A percentile compares a stretch with the other conserved stretches of the same genome.
These are phyloP conservation scores for Suhomyces wounanorum DNA, from an alignment of 1,139 yeast genomes.

Conservation along the genomic window DNA sequence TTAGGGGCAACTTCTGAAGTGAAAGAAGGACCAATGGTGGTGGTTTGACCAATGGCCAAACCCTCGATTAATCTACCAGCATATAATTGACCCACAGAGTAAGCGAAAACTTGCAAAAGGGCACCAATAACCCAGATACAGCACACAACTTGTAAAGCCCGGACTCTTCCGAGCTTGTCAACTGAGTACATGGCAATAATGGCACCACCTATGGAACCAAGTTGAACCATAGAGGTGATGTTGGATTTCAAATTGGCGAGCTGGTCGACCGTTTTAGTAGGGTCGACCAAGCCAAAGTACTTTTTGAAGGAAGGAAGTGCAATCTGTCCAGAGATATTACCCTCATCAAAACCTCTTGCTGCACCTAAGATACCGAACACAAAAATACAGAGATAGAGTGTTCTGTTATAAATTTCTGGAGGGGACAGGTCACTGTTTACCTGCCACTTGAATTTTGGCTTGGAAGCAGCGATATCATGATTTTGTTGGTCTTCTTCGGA, in stretches of 20 bases:
- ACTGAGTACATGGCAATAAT: conserved; percentile 51
- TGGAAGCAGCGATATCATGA: background rate
- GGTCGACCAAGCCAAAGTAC: conserved; percentile 50
- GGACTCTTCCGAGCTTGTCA: conserved; percentile 57
- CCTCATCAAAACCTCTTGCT: conserved; percentile 66
- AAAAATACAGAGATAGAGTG: conserved; percentile 48
- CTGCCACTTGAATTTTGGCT: conserved; percentile 28
- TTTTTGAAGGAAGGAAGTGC: conserved; percentile 46
- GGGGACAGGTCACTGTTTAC: conserved; percentile 45
- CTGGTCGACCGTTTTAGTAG: conserved; percentile 33
- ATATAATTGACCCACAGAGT: conserved; percentile 48
- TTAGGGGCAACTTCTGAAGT: conserved; percentile 56
- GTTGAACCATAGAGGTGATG: conserved; percentile 62
- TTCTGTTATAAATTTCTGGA: conserved; percentile 49
- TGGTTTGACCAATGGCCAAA: conserved; percentile 57
- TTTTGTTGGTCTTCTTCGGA: conserved; percentile 5
- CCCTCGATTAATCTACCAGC: conserved; percentile 60
- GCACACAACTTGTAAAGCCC: conserved; percentile 51
- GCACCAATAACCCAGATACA: conserved; percentile 49
- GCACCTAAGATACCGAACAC: conserved; percentile 61
- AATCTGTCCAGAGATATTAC: conserved; percentile 47
- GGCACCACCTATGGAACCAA: conserved; percentile 62
- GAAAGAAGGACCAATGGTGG: conserved; percentile 58
- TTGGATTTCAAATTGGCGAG: conserved; percentile 54
- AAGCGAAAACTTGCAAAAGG: conserved; percentile 50